These are phyloP conservation scores for Candida neerlandica DNA, from an alignment of 1,139 yeast species.

Conservation along the genomic window DNA sequence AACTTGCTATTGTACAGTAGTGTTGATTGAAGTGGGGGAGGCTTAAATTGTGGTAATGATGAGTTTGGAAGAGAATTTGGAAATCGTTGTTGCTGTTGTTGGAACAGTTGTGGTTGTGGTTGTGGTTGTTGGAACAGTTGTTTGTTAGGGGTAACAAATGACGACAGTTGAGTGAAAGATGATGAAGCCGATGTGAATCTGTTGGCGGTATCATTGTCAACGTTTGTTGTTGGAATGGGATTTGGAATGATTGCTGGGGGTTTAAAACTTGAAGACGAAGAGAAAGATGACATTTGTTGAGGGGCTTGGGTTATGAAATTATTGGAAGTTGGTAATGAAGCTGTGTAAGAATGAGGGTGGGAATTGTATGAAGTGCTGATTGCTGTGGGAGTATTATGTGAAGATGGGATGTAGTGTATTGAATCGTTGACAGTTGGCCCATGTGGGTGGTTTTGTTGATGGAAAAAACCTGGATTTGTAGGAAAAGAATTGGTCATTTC, in stretches of 20 bases:
- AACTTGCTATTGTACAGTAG: conserved; percentile 4
- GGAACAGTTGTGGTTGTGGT: conserved; percentile 10
- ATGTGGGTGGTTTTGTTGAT: conserved; percentile 7
- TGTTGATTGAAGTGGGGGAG: conserved; percentile 5
- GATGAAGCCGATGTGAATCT: conserved; percentile 9
- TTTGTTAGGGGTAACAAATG: conserved; percentile 19
- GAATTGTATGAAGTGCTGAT: conserved; percentile 52
- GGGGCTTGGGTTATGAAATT: conserved; percentile 17
- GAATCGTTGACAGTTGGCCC: conserved; percentile 22
- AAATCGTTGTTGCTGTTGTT: conserved; percentile 11
- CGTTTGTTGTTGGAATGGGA: conserved; percentile 48
- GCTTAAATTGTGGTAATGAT: conserved; percentile 2
- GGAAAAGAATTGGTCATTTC: not conserved
- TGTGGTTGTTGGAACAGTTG: conserved; percentile 1
- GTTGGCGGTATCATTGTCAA: conserved; percentile 15
- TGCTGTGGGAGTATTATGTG: conserved; percentile 59
- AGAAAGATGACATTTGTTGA: conserved; percentile 7
- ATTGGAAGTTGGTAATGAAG: conserved; percentile 23
- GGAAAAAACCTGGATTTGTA: conserved; percentile 5
- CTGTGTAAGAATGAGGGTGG: conserved; percentile 40
- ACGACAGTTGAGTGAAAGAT: conserved; percentile 7
- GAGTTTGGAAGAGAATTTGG: conserved; percentile 17
- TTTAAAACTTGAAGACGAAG: conserved; percentile 17
- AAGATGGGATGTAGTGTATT: conserved; percentile 42
- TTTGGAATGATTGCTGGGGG: conserved; percentile 29